Conservation (phyloP, 768 basidiomycete species). For the Russula earlei region DNA sequence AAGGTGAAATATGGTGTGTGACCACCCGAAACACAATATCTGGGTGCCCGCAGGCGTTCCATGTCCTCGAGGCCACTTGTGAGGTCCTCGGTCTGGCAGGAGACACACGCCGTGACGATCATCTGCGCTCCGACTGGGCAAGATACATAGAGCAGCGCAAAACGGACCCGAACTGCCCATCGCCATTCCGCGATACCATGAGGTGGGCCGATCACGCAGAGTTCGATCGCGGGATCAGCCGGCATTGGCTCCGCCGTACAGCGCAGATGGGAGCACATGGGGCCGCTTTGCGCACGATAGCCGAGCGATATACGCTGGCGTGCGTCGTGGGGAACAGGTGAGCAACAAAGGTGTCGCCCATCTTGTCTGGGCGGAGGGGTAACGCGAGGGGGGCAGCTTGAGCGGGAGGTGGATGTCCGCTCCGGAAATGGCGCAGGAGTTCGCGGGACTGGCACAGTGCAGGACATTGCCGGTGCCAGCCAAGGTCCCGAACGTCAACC, state of each 20-base stretch:
- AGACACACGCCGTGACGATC: constrained; percentile 8
- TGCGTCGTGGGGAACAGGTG: constrained; percentile 69
- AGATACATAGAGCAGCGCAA: constrained; percentile 36
- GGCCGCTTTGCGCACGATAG: constrained; percentile 37
- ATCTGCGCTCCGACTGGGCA: constrained; percentile 56
- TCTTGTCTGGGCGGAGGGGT: neutral
- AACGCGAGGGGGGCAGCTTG: constrained; percentile 34
- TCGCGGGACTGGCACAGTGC: constrained; percentile 37
- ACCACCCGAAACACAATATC: constrained; percentile 22
- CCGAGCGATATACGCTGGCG: constrained; percentile 56
- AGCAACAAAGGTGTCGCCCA: constrained; percentile 6
- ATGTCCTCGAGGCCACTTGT: constrained; percentile 63
- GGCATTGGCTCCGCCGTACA: constrained; percentile 46
- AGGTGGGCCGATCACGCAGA: constrained; percentile 68
- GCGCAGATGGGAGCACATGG: constrained; percentile 35
- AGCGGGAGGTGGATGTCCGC: constrained; percentile 63
- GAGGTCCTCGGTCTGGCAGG: constrained; percentile 50
- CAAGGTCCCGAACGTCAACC: constrained; percentile 31
- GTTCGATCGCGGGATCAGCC: constrained; percentile 58
- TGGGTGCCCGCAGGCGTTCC: constrained; percentile 30
- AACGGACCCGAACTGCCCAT: neutral
- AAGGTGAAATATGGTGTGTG: constrained; percentile 54
- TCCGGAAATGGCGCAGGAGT: constrained; percentile 63
- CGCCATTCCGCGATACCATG: constrained; percentile 33
- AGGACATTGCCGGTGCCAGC: constrained; percentile 13